Evolutionary conservation across 257 asterid genomes (phyloP).

Genomic region (Schizonepeta tenuifolia): DNA sequence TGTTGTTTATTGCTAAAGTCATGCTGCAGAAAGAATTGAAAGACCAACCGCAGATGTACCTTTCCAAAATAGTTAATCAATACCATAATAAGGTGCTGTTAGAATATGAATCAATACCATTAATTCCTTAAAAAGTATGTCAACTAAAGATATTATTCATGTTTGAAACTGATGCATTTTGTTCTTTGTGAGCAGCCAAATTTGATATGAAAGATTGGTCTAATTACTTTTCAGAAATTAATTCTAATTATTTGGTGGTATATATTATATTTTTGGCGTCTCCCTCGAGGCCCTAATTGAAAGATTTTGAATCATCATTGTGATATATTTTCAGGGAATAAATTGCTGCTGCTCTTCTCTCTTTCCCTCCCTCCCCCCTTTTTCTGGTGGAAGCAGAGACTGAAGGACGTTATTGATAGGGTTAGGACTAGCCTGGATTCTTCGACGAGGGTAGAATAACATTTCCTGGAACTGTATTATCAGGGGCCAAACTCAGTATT

Average conservation of each 20-base stretch:
- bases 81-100: conserved; percentile 26
- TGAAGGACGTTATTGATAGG: conserved; percentile 8
- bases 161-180: conserved; percentile 4
- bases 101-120: conserved; percentile 5
- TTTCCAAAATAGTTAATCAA: conserved; percentile 22
- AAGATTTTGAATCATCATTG: background rate
- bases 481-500: background rate
- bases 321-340: background rate
- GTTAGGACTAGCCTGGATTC: background rate
- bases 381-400: background rate
- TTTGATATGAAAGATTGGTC: background rate
- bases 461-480: background rate
- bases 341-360: background rate
- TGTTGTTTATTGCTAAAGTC: conserved; percentile 42
- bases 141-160: conserved; percentile 15
- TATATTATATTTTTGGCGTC: background rate
- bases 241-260: background rate
- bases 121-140: conserved; percentile 25
- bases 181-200: background rate
- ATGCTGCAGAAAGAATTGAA: conserved; percentile 40
- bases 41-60: conserved; percentile 32
- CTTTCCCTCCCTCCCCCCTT: background rate
- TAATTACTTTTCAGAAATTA: background rate
- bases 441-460: background rate
- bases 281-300: background rate